A percentile compares a stretch with the other conserved stretches of the same genome.
These are phyloP conservation scores for Selaginella moellendorffii DNA, from an alignment of 75 land plant genomes.

Conservation along the genomic window DNA sequence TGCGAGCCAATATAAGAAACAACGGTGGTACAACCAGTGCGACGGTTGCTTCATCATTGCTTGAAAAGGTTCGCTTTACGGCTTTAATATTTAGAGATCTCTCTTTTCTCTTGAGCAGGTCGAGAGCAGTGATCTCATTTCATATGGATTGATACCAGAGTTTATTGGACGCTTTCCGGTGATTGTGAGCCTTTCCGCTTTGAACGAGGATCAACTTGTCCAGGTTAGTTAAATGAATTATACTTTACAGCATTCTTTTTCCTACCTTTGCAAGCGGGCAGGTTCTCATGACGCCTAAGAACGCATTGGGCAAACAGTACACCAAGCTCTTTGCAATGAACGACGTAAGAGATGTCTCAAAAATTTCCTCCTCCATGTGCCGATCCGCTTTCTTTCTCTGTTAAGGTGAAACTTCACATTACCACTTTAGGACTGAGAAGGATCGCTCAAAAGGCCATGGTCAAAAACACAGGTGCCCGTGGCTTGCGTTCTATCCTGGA, in stretches of 20 bases:
- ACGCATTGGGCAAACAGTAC: not conserved
- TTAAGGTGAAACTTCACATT: conserved; percentile 2
- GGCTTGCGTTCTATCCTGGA: conserved; percentile 9
- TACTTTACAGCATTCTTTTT: not conserved
- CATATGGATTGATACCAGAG: conserved; percentile 79
- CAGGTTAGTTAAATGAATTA: too few species aligned
- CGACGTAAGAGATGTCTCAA: not conserved
- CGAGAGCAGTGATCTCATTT: conserved; percentile 70
- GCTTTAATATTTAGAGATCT: too few species aligned
- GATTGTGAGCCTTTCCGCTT: conserved; percentile 54
- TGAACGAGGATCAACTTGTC: conserved; percentile 73
- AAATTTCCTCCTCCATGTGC: not conserved
- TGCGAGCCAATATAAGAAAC: conserved; percentile 71
- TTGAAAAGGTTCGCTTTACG: conserved; percentile 35
- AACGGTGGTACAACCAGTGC: conserved; percentile 33
- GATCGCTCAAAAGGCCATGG: not conserved
- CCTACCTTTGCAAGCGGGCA: too few species aligned
- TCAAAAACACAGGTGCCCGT: not conserved
- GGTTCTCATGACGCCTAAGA: not conserved
- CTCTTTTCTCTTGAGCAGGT: conserved; percentile 25
- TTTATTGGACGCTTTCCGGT: conserved; percentile 83
- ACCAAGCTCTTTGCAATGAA: not conserved
- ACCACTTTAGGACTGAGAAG: not conserved
- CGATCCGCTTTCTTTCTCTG: not conserved
- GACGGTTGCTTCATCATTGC: conserved; percentile 48